Conservation (phyloP, 768 basidiomycete species). For the Pholiota molesta region DNA sequence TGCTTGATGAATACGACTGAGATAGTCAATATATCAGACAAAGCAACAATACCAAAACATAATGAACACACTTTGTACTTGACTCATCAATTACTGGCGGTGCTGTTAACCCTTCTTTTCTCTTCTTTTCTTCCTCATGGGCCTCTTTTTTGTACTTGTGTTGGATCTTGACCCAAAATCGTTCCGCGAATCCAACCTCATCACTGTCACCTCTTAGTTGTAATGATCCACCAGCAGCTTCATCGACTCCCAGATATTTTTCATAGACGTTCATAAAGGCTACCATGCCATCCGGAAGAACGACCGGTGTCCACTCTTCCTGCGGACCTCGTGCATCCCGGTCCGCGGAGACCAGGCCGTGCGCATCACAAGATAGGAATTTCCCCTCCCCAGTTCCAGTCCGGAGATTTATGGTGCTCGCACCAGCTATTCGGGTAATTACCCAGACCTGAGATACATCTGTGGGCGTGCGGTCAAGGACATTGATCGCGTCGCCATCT, state of each 20-base stretch:
- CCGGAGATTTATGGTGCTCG: constrained; percentile 82
- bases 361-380: constrained; percentile 86
- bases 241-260: constrained; percentile 84
- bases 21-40: background rate
- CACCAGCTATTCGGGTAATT: constrained; percentile 81
- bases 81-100: constrained; percentile 69
- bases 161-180: constrained; percentile 91
- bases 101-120: constrained; percentile 58
- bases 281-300: constrained; percentile 83
- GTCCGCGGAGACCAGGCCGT: constrained; percentile 83
- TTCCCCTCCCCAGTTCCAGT: constrained; percentile 89
- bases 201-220: constrained; percentile 85
- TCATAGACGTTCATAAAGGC: constrained; percentile 90
- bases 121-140: constrained; percentile 75
- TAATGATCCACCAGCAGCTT: constrained; percentile 81
- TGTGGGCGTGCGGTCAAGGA: constrained; percentile 71
- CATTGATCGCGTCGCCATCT: constrained; percentile 44
- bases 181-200: constrained; percentile 81
- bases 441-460: constrained; percentile 95
- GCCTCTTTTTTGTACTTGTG: constrained; percentile 88
- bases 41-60: background rate
- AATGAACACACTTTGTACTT: constrained; percentile 63
- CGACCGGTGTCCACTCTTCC: constrained; percentile 90
- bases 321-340: constrained; percentile 90
- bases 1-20: constrained; percentile 73